phyloP scores from a whole-genome alignment of 2,329 filamentous ascomycete genomes.

The Blastomyces gilchristii region DNA sequence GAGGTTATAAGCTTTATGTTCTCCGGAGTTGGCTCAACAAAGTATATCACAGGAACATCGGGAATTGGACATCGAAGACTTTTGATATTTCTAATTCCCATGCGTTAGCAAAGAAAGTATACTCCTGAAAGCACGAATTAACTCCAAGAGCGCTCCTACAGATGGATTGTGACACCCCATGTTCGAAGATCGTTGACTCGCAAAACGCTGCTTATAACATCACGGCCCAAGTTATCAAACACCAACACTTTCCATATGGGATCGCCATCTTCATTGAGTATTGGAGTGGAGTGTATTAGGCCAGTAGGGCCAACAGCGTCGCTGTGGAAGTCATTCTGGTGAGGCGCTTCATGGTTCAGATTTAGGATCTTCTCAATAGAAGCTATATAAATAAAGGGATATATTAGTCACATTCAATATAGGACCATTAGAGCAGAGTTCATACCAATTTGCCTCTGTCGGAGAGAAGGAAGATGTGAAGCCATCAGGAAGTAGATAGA shows the following conservation, averaged over 20 bases:
- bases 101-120: neutral
- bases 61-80: slow-evolving; percentile 79
- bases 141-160: slow-evolving; percentile 46
- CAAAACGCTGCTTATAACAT: slow-evolving; percentile 94
- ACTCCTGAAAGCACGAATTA: neutral
- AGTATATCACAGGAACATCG: slow-evolving; percentile 90
- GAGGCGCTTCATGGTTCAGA: slow-evolving; percentile 62
- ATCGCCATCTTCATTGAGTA: slow-evolving; percentile 76
- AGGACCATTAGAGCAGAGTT: slow-evolving; percentile 9
- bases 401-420: neutral
- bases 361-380: slow-evolving; percentile 95
- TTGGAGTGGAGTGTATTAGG: slow-evolving; percentile 59
- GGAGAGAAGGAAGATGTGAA: slow-evolving; percentile 47
- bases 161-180: slow-evolving; percentile 93
- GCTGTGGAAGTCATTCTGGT: slow-evolving; percentile 42
- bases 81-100: slow-evolving; percentile 57
- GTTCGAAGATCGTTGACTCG: slow-evolving; percentile 84
- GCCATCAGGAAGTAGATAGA: slow-evolving; percentile 38
- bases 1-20: slow-evolving; percentile 76
- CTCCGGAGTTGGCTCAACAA: slow-evolving; percentile 75
- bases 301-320: slow-evolving; percentile 53
- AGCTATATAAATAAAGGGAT: slow-evolving; percentile 40
- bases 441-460: slow-evolving; percentile 63
- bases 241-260: slow-evolving; percentile 97
- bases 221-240: slow-evolving; percentile 81